Evolutionary conservation across 176 grass and related monocot species (phyloP).

Genomic region (Rhynchospora pubera): DNA sequence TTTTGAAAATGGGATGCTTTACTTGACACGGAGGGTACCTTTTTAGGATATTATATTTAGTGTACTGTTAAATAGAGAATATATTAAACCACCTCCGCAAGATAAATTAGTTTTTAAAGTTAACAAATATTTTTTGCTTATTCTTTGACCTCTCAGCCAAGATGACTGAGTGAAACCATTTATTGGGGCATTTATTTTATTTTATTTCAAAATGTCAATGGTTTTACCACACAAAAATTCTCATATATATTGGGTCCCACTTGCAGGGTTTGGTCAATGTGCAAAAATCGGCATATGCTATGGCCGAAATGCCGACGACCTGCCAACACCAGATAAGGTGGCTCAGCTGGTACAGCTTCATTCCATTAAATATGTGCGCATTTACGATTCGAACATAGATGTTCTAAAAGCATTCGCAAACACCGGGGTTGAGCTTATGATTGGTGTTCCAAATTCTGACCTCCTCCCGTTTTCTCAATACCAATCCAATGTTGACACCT

Average conservation of each 20-base stretch:
- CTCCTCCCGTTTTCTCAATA: constrained; percentile 94
- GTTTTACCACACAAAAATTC: not conserved
- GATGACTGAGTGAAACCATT: not conserved
- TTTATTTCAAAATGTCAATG: not conserved
- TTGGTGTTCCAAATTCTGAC: constrained; percentile 92
- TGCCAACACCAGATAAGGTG: constrained; percentile 76
- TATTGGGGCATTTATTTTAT: not conserved
- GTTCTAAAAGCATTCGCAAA: constrained; percentile 91
- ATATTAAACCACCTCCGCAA: not conserved
- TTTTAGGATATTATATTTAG: not conserved
- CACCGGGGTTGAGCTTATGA: constrained; percentile 88
- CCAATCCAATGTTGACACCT: constrained; percentile 95
- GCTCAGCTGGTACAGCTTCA: constrained; percentile 64
- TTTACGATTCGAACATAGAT: constrained; percentile 92
- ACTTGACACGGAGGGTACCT: not conserved
- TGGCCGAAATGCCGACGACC: constrained; percentile 89
- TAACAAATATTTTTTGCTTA: not conserved
- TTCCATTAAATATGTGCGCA: constrained; percentile 79
- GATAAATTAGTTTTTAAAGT: not conserved
- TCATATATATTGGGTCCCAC: not conserved
- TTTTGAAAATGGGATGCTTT: constrained; percentile 25
- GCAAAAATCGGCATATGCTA: constrained; percentile 87
- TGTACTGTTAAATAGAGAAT: not conserved
- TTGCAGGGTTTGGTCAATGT: constrained; percentile 43
- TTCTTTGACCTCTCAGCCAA: not conserved